Evolutionary conservation across 495 filamentous ascomycete genomes (phyloP), one percentile per base, ranked within the genome.

Genomic region (Neurospora sp.): DNA sequence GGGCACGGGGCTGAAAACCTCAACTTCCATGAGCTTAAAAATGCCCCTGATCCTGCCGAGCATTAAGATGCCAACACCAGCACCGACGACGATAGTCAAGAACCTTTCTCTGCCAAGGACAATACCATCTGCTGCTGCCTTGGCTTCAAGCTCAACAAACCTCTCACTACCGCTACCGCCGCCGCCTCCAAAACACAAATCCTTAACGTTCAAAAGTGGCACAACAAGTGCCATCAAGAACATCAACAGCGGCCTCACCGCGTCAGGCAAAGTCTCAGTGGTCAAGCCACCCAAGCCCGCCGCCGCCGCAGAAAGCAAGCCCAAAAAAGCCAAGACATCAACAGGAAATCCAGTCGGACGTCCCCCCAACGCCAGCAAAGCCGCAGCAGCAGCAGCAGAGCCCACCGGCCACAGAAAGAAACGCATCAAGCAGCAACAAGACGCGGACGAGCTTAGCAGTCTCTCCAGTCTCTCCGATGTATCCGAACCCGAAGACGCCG

Each of bases 1-100:
- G 6, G 53, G 53, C 27, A 82, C 81, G 79, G 78, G 78, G 20
- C 84, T 88, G 82, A 86, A 83, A 70, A 86, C 84, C 0, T 83
- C 84, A 18, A 72, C 83, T 27, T 82, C 82, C n/a, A 83, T 88
- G 84, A 80, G 81, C 5, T 78, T 84, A 75, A 79, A 81, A 39
- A 81, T 77, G 40, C 78, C 77, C 11, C 78, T 70, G 18, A 61
- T 70, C 10, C 22, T 73, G 4, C 40, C 71, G 1, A 65, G 27
- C 53, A 65, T 37, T 7, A 65, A 65, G 53, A 65, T 65, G 53
- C 39, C 70, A 31, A 41, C 69, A 12, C 37, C 46, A 18, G 20
- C 71, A 7, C 59, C 73, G 27, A 39, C 35, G 7, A 18, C 61
- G 31, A 65, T 27, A 65, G 53, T 37, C 22, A 42, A 40, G n/a